Conservation (phyloP, 2,329 filamentous ascomycete genomes). For the Polytolypa hystricis region DNA sequence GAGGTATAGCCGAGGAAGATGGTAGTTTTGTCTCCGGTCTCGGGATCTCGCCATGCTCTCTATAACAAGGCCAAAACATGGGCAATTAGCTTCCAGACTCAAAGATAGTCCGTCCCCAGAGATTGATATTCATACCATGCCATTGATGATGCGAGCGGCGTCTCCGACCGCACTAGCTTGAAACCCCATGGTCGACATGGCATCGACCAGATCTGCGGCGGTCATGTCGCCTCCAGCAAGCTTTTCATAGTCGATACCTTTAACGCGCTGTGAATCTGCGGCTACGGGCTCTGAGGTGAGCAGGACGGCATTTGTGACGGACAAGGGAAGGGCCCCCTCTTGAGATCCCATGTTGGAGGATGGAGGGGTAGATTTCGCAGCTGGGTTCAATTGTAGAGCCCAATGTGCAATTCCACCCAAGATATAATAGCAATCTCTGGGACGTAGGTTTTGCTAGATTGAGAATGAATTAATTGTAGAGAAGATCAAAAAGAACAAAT, state of each 20-base stretch:
- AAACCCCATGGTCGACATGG: conserved; percentile 79
- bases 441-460: too few relatives aligned
- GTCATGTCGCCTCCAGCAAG: conserved; percentile 62
- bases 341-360: conserved; percentile 11
- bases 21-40: conserved; percentile 69
- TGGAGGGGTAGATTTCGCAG: too few relatives aligned
- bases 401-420: too few relatives aligned
- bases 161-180: conserved; percentile 73
- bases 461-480: too few relatives aligned
- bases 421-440: too few relatives aligned
- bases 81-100: conserved; percentile 1
- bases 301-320: conserved; percentile 69
- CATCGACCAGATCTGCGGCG: conserved; percentile 68
- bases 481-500: too few relatives aligned
- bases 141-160: conserved; percentile 83
- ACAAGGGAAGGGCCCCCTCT: conserved; percentile 42
- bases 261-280: conserved; percentile 64
- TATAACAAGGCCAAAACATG: conserved; percentile 27
- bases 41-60: conserved; percentile 71
- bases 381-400: too few relatives aligned
- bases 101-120: conserved; percentile 1
- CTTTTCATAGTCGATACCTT: conserved; percentile 85
- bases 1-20: conserved; percentile 97
- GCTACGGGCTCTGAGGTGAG: conserved; percentile 76
- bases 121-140: conserved; percentile 58